phyloP scores from a whole-genome alignment of 768 basidiomycete genomes.

The Mycena olivaceomarginata region DNA sequence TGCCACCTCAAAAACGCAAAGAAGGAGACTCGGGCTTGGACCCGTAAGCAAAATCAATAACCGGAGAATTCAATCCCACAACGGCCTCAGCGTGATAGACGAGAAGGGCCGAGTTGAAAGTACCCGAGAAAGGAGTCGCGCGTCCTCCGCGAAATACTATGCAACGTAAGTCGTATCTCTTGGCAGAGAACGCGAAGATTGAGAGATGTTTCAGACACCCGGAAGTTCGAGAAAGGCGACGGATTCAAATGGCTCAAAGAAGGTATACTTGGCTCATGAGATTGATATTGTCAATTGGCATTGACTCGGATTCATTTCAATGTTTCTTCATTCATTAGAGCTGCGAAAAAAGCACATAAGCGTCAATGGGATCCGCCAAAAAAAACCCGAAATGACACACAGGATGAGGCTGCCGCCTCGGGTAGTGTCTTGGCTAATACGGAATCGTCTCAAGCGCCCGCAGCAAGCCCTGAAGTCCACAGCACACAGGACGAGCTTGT shows the following conservation, averaged over 20 bases:
- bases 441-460: background rate
- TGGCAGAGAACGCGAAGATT: background rate
- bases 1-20: background rate
- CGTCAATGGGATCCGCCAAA: constrained; percentile 2
- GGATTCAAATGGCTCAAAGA: background rate
- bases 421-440: background rate
- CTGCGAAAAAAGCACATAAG: background rate
- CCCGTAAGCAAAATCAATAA: background rate
- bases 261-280: background rate
- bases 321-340: background rate
- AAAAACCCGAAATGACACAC: background rate
- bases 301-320: no score
- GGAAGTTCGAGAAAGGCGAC: background rate
- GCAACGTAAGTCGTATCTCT: background rate
- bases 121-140: background rate
- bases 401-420: background rate
- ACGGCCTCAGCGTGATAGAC: no score
- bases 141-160: background rate
- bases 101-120: no score
- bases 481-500: no score
- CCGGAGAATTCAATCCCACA: no score
- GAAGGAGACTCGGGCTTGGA: background rate
- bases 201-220: background rate
- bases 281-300: background rate
- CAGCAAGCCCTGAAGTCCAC: no score